These are phyloP conservation scores for Sodiomyces alkalinus DNA, from an alignment of 2,329 filamentous ascomycete genomes.

Conservation along the genomic window DNA sequence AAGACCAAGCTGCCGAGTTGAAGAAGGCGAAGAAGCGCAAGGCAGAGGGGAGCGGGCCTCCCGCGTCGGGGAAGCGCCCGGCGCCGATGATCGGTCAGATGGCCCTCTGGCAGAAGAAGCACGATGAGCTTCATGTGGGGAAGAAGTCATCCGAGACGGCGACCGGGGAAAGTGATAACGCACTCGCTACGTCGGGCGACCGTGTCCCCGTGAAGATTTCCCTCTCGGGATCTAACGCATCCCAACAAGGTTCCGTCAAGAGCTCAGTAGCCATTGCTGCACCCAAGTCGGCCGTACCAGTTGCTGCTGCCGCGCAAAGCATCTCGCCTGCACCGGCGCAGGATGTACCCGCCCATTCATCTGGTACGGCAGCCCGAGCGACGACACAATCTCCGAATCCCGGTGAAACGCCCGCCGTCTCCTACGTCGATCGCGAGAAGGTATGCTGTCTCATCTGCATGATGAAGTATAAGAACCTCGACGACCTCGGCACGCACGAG, in stretches of 20 bases:
- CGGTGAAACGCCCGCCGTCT: slow-evolving; percentile 14
- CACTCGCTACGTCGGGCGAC: slow-evolving; percentile 1
- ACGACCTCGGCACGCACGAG: slow-evolving; percentile 26
- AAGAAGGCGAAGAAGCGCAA: slow-evolving; percentile 40
- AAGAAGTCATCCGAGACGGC: slow-evolving; percentile 2
- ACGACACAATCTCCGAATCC: neutral
- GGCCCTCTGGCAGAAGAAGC: slow-evolving; percentile 28
- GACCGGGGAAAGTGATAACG: neutral
- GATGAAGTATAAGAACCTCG: slow-evolving; percentile 28
- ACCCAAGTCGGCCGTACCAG: slow-evolving; percentile 2
- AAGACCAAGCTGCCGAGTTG: slow-evolving; percentile 12
- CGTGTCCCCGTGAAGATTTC: slow-evolving; percentile 9
- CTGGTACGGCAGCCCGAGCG: too few relatives aligned
- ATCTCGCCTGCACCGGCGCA: neutral
- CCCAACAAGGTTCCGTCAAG: slow-evolving; percentile 12
- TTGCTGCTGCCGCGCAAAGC: neutral
- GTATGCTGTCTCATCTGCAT: slow-evolving; percentile 29
- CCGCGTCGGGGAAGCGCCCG: slow-evolving; percentile 19
- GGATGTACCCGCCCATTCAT: too few relatives aligned
- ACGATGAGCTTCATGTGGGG: slow-evolving; percentile 21
- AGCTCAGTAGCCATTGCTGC: slow-evolving; percentile 13
- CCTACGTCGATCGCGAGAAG: slow-evolving; percentile 42
- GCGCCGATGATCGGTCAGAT: slow-evolving; percentile 26
- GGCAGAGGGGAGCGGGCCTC: slow-evolving; percentile 19
- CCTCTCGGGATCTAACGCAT: slow-evolving; percentile 4